Conservation (phyloP, 2,329 filamentous ascomycete species). For the Hirsutella rhossiliensis region DNA sequence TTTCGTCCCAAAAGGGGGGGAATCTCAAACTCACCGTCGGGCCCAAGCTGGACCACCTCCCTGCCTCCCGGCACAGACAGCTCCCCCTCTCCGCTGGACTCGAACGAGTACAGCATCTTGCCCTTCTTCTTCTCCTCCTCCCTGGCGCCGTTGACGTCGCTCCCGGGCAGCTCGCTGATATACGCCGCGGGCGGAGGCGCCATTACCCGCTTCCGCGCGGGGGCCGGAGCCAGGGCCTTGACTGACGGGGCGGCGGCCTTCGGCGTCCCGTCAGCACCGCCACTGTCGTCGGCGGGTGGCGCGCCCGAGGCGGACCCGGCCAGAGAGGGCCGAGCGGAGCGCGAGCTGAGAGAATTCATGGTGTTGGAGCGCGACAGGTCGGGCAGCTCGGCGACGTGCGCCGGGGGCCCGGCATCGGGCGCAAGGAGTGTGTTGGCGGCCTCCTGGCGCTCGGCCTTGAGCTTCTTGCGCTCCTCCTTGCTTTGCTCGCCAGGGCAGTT, state of each 20-base stretch:
- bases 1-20: neutral
- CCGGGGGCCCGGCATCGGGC: conserved; percentile 25
- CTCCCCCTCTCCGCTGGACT: conserved; percentile 71
- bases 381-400: conserved; percentile 49
- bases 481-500: conserved; percentile 88
- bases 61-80: conserved; percentile 67
- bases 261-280: neutral
- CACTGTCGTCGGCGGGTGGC: conserved; percentile 35
- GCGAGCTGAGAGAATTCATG: conserved; percentile 81
- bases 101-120: conserved; percentile 84
- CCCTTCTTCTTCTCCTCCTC: conserved; percentile 45
- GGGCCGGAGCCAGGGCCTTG: conserved; percentile 16
- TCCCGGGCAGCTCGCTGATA: conserved; percentile 52
- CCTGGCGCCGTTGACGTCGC: conserved; percentile 28
- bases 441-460: conserved; percentile 77
- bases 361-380: conserved; percentile 70
- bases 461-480: conserved; percentile 91
- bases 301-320: conserved; percentile 37
- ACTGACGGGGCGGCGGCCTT: conserved; percentile 14
- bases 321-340: conserved; percentile 55
- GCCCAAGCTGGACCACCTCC: conserved; percentile 67
- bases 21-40: conserved; percentile 61
- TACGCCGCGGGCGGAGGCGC: conserved; percentile 82
- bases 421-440: conserved; percentile 51
- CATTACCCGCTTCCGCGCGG: conserved; percentile 54